Percentiles rank a stretch among this genome's conserved stretches.
Conservation (phyloP, 1,284 basidiomycete genomes). For the Meira miltonrushii region DNA sequence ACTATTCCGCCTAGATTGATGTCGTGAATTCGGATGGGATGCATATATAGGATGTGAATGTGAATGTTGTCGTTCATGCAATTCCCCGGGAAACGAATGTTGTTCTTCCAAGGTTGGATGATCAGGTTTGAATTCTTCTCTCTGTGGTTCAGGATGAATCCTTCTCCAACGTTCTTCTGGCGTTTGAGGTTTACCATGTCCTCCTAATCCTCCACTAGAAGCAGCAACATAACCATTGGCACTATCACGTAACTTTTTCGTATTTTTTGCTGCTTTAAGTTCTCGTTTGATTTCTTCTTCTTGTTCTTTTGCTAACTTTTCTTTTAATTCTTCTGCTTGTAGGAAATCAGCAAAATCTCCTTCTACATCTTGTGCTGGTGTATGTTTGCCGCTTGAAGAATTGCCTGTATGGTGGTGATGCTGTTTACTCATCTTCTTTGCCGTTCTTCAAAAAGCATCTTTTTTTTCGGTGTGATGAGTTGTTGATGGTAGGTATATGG, state of each 20-base stretch:
- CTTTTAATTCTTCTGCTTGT: slow-evolving; percentile 10
- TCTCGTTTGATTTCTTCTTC: slow-evolving; percentile 7
- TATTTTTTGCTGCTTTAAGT: slow-evolving; percentile 10
- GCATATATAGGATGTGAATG: neutral
- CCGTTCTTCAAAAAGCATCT: slow-evolving; percentile 1
- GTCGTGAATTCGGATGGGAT: neutral
- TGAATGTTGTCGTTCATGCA: neutral
- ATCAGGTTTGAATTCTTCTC: neutral
- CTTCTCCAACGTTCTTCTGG: neutral
- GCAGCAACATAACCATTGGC: neutral
- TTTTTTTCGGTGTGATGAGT: too few relatives aligned
- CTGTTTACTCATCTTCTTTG: neutral
- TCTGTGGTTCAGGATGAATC: neutral
- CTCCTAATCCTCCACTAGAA: neutral
- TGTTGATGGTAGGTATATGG: too few relatives aligned
- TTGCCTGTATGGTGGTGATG: neutral
- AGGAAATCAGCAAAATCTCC: slow-evolving; percentile 12
- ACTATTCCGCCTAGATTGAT: neutral
- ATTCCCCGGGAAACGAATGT: slow-evolving; percentile 12
- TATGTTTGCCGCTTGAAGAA: slow-evolving; percentile 9
- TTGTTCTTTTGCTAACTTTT: slow-evolving; percentile 2
- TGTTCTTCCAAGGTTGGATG: slow-evolving; percentile 10
- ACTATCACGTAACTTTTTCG: slow-evolving; percentile 2
- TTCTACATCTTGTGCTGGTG: neutral
- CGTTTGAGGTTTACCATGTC: slow-evolving; percentile 2